Base-by-base conservation (phyloP, 2,329 filamentous ascomycete genomes). In the Fusarium vanettenii region DNA sequence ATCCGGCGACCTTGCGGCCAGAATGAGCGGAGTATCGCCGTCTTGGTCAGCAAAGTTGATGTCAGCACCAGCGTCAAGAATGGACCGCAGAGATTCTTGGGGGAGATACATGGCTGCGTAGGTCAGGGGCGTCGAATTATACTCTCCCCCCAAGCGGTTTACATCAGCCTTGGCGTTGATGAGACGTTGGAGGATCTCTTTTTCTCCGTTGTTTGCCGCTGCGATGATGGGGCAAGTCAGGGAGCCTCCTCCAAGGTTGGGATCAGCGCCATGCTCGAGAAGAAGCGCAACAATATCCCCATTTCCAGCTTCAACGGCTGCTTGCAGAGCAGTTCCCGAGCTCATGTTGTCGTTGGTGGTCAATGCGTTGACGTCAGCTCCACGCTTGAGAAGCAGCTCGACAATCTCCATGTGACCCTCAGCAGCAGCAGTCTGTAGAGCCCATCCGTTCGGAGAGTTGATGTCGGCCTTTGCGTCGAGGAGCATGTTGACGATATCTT, bases 241-340 rank as follows among this genome's bases (percentile, higher is more conserved):
- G 0, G 81, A 77, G 14, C 84, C 83, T 6, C 79, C 79, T 6
- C 84, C 84, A 1, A 81, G 72, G 64, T 85, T 80, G 1, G 84
- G 83, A 65, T 85, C 75, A 11, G 83, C 84, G 10, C 68, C 66
- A 27, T 82, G 78, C 18, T 84, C 79, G 10, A 86, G 80, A 5
- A 86, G 71, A 3, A 85, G 72, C 1, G 76, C 70, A 14, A 85
- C 84, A 11, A 85, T 82, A 4, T 84, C 81, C 0, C 60, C 67
- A 35, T 80, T 76, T 4, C 83, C 79, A 1, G 78, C 78, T 50
- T 84, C 82, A 41, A 81, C 81, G 0, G 85, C 85, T 0, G 79
- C 84, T 62, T 86, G 85, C 1, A 86, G 74, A 1, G 84, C 84
- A 6, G 83, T 86, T 6, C 82, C 81, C 2, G 78, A 74, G 1